Percentiles rank a stretch among this genome's conserved stretches.
Conservation (phyloP, 2,329 filamentous ascomycete species). For the Cadophora luteo-olivacea region DNA sequence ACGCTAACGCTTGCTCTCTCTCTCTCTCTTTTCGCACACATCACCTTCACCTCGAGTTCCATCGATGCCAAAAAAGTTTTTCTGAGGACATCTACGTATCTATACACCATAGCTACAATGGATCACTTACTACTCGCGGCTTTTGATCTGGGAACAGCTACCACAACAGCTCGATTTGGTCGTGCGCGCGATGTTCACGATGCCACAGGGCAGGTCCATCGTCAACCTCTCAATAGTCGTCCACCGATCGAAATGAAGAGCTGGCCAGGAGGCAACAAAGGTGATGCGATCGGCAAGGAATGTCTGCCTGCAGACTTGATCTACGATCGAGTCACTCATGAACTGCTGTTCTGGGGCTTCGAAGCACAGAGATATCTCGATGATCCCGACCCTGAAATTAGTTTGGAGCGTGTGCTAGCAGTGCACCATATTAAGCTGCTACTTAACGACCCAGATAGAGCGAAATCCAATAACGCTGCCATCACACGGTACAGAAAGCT, state of each 20-base stretch:
- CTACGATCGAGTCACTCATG: conserved; percentile 18
- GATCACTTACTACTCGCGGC: background rate
- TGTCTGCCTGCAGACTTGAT: conserved; percentile 28
- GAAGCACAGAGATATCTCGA: conserved; percentile 27
- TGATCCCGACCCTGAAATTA: conserved; percentile 18
- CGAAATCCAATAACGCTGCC: background rate
- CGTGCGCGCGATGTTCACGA: background rate
- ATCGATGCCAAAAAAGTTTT: too few relatives aligned
- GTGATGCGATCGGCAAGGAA: conserved; percentile 17
- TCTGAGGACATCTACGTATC: too few relatives aligned
- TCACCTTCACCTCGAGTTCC: too few relatives aligned
- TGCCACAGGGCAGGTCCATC: background rate
- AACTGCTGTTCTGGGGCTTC: conserved; percentile 26
- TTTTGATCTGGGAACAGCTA: conserved; percentile 2
- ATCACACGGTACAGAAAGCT: conserved; percentile 14
- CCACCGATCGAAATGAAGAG: conserved; percentile 16
- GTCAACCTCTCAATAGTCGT: background rate
- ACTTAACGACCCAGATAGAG: conserved; percentile 19
- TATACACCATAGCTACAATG: too few relatives aligned
- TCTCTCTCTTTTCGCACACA: too few relatives aligned
- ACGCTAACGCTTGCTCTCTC: background rate
- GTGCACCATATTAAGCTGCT: conserved; percentile 30
- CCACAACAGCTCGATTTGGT: background rate
- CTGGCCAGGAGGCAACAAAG: conserved; percentile 18
- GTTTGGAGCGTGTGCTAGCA: conserved; percentile 23